Evolutionary conservation across 2,329 filamentous ascomycete species (phyloP).

Genomic region (Gnomoniopsis sp.): DNA sequence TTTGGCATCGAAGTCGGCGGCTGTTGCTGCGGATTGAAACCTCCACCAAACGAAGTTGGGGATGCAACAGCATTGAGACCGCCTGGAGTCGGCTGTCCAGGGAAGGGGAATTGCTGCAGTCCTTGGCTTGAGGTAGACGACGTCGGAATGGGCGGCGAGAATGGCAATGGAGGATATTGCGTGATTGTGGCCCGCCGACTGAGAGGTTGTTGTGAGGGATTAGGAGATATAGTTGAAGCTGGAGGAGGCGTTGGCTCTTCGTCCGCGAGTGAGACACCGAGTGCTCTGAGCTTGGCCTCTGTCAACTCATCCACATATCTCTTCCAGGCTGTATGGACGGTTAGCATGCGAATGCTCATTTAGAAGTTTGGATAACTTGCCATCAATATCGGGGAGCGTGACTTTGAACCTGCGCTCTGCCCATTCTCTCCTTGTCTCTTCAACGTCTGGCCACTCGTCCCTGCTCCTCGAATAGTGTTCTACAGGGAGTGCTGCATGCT

Average conservation of each 20-base stretch:
- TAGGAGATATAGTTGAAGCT: conserved; percentile 62
- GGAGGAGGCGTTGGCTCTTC: conserved; percentile 62
- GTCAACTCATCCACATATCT: conserved; percentile 77
- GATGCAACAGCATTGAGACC: conserved; percentile 65
- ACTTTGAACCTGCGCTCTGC: conserved; percentile 54
- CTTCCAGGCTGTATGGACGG: conserved; percentile 52
- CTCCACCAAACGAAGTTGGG: conserved; percentile 65
- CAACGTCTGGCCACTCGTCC: conserved; percentile 62
- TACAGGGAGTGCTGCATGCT: conserved; percentile 32
- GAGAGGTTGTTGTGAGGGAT: conserved; percentile 46
- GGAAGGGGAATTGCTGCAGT: conserved; percentile 54
- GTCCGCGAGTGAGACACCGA: conserved; percentile 79
- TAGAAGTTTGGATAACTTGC: conserved; percentile 30
- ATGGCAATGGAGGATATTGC: conserved; percentile 72
- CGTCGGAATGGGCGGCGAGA: conserved; percentile 79
- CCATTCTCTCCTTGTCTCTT: conserved; percentile 56
- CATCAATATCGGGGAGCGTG: conserved; percentile 66
- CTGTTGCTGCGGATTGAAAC: conserved; percentile 63
- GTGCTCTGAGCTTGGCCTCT: conserved; percentile 86
- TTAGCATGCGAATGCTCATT: conserved; percentile 18
- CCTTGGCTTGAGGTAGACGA: conserved; percentile 71
- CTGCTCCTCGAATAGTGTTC: conserved; percentile 60
- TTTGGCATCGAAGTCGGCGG: conserved; percentile 64
- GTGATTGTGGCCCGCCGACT: conserved; percentile 65
- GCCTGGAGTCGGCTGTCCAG: conserved; percentile 50